phyloP scores from a whole-genome alignment of 176 grass and related monocot species.

The Saccharum spontaneum region DNA sequence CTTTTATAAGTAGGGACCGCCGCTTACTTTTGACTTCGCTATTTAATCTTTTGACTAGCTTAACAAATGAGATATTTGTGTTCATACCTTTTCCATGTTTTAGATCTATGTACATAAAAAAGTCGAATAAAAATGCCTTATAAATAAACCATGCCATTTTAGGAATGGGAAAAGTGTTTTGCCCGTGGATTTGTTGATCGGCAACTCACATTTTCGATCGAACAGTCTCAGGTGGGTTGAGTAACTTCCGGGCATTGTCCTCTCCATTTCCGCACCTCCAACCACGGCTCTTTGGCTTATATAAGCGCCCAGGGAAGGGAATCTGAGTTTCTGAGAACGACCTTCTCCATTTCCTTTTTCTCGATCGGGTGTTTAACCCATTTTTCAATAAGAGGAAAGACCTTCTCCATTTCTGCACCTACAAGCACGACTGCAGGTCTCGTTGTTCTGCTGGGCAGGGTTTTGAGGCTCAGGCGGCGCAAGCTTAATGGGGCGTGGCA shows the following conservation, averaged over 20 bases:
- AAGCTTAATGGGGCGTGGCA: slow-evolving; percentile 40
- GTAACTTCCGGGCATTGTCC: not conserved
- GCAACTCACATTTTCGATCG: not conserved
- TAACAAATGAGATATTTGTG: not conserved
- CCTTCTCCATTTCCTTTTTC: no score
- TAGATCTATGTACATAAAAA: not conserved
- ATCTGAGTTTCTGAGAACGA: no score
- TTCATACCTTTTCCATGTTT: not conserved
- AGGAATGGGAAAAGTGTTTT: not conserved
- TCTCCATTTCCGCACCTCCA: not conserved
- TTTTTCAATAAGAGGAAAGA: no score
- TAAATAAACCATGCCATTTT: not conserved
- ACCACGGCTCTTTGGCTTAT: not conserved
- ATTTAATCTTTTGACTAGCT: not conserved
- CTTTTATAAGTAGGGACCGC: not conserved
- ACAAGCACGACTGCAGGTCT: no score
- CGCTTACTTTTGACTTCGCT: not conserved
- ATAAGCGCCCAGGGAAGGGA: not conserved
- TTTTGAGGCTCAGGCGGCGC: not conserved
- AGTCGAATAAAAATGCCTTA: no score
- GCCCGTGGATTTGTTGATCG: not conserved
- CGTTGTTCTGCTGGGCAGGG: not conserved
- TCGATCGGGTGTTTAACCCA: no score
- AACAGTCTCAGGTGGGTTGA: not conserved
- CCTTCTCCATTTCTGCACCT: no score